Conservation (phyloP, 1,284 basidiomycete species). For the Taiwanofungus camphoratus region DNA sequence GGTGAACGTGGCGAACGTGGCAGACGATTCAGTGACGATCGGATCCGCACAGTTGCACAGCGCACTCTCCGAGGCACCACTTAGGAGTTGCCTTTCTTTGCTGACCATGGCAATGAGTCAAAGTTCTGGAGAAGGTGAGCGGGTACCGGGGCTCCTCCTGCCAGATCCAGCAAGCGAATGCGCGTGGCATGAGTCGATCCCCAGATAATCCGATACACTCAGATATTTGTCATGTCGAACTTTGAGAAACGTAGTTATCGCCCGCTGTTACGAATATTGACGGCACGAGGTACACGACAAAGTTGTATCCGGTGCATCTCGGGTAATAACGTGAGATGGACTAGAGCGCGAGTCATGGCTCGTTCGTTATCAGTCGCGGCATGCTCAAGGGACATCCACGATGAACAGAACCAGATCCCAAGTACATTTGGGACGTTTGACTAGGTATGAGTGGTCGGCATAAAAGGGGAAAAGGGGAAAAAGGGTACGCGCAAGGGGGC, state of each 20-base stretch:
- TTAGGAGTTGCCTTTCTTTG: conserved; percentile 12
- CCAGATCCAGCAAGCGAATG: conserved; percentile 5
- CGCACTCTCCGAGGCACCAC: conserved; percentile 8
- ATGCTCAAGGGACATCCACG: background rate
- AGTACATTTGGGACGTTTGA: conserved; percentile 14
- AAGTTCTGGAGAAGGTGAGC: background rate
- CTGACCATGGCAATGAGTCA: conserved; percentile 1
- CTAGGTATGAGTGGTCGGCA: conserved; percentile 22
- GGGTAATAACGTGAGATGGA: conserved; percentile 8
- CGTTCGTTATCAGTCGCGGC: conserved; percentile 7
- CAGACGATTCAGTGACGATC: conserved; percentile 9
- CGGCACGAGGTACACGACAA: conserved; percentile 19
- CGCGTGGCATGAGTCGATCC: conserved; percentile 10
- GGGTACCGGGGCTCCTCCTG: conserved; percentile 3
- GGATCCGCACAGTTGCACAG: conserved; percentile 9
- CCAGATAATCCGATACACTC: conserved; percentile 17
- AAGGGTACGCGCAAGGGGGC: conserved; percentile 17
- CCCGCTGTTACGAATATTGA: conserved; percentile 1
- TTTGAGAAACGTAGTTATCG: conserved; percentile 10
- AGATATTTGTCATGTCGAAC: conserved; percentile 21
- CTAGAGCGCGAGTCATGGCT: conserved; percentile 10
- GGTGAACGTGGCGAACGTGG: background rate
- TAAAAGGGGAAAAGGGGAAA: conserved; percentile 11
- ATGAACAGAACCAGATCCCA: conserved; percentile 2
- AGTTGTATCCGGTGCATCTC: conserved; percentile 8